Base-by-base conservation (phyloP, 1,284 basidiomycete species). In the Jaminaea rosea region DNA sequence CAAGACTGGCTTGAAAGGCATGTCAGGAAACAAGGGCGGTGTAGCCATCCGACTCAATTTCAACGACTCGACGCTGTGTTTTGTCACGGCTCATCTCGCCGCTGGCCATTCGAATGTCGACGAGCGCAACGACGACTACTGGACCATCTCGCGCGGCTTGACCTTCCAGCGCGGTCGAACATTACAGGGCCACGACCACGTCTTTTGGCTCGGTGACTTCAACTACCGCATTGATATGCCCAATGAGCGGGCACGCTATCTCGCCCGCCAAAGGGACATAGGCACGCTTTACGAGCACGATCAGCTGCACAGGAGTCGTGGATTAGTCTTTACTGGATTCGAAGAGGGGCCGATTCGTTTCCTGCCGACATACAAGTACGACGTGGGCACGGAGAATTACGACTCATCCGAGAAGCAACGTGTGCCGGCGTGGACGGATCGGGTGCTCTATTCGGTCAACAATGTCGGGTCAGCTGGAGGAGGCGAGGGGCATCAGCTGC, bases 321-420 rank as follows among this genome's bases (percentile, higher is more conserved):
- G 52, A 21, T 37, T 50, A 11, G 88, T 84, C 2, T 99, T 98
- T 67, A 68, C 76, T 1, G 88, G 85, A 3, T 98, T 90, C 67
- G 79, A 84, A 47, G 94, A 99, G 75, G 92, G 88, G 0, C 85
- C 86, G 0, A 75, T 98, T 34, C 73, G 85, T 2, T 99, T 99
- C 77, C 79, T 81, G 13, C 90, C 91, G 1, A 94, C 90, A 3
- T 92, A 92, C 76, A 83, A 85, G 59, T 91, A 89, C 71, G 87
- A 92, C 72, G 76, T 78, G 42, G 77, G 77, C 4, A 76, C 88
- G 7, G 85, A 93, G 60, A 79, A 79, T 44, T 99, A 97, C 74
- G 94, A 99, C 73, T 86, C 89, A 2, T 88, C 88, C 59, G 94
- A 98, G 75, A 99, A 98, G 77, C 83, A 86, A 79, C 82, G 94